Evolutionary conservation across 805 yeast genomes (phyloP).

Genomic region (Candida caryicola): DNA sequence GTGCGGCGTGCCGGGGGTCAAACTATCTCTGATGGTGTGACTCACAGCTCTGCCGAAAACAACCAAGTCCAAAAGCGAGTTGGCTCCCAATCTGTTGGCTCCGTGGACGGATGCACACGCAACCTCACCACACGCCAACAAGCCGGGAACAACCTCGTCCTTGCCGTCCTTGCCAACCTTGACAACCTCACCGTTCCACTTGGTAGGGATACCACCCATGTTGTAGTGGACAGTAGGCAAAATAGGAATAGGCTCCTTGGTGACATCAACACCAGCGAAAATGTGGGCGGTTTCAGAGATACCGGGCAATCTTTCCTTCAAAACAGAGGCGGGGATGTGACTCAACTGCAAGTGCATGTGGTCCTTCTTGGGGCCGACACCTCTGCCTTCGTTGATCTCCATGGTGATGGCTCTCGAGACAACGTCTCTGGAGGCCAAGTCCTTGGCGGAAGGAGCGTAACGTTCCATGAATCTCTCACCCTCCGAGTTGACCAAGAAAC

Average conservation of each 20-base stretch:
- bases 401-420: slow-evolving; percentile 97
- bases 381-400: slow-evolving; percentile 98
- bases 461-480: slow-evolving; percentile 99
- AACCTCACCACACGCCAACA: slow-evolving; percentile 97
- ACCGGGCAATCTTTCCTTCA: slow-evolving; percentile 97
- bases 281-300: slow-evolving; percentile 97
- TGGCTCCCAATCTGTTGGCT: slow-evolving; percentile 98
- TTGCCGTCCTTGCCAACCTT: slow-evolving; percentile 82
- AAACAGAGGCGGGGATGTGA: slow-evolving; percentile 87
- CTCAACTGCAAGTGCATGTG: slow-evolving; percentile 93
- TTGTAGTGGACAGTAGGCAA: slow-evolving; percentile 98
- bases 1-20: slow-evolving; percentile 87
- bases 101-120: slow-evolving; percentile 99
- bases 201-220: slow-evolving; percentile 99
- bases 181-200: slow-evolving; percentile 92
- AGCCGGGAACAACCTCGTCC: slow-evolving; percentile 88
- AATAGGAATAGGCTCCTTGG: slow-evolving; percentile 98
- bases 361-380: slow-evolving; percentile 95
- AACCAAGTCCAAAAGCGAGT: slow-evolving; percentile 92
- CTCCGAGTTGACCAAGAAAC: slow-evolving; percentile 89
- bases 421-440: slow-evolving; percentile 96
- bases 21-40: slow-evolving; percentile 79
- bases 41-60: slow-evolving; percentile 99
- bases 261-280: slow-evolving; percentile 98
- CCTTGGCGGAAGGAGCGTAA: slow-evolving; percentile 98